phyloP scores from a whole-genome alignment of 2,329 filamentous ascomycete genomes.

The Trichoderma sp. region DNA sequence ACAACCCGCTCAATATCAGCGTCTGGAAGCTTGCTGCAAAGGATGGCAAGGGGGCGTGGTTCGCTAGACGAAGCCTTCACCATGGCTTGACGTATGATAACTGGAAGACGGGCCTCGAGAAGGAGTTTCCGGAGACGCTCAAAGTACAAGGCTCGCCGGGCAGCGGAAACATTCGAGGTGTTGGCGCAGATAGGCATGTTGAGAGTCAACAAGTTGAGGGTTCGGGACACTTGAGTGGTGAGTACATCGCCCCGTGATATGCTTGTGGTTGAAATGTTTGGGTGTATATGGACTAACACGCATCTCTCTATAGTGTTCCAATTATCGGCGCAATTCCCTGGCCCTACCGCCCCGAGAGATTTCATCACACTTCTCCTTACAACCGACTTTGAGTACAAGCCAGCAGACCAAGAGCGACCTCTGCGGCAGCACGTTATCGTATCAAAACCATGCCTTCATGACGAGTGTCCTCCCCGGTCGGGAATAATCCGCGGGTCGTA shows the following conservation, averaged over 20 bases:
- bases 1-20: conserved; percentile 72
- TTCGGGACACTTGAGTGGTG: conserved; percentile 63
- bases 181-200: conserved; percentile 75
- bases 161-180: conserved; percentile 75
- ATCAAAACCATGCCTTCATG: conserved; percentile 79
- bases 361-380: conserved; percentile 79
- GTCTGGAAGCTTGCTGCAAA: conserved; percentile 78
- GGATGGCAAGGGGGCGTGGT: conserved; percentile 86
- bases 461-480: conserved; percentile 64
- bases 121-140: conserved; percentile 77
- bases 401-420: conserved; percentile 35
- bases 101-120: conserved; percentile 73
- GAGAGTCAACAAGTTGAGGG: conserved; percentile 60
- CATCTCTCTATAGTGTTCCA: conserved; percentile 64
- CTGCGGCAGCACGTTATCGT: conserved; percentile 78
- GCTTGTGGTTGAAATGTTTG: not conserved
- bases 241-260: not conserved
- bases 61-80: conserved; percentile 80
- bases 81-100: conserved; percentile 72
- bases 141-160: conserved; percentile 68
- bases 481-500: conserved; percentile 83
- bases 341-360: conserved; percentile 82
- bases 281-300: not conserved
- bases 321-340: conserved; percentile 84
- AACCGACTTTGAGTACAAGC: conserved; percentile 51